These are phyloP conservation scores for Leptomonas pyrrhocoris DNA, from an alignment of 208 protist genomes.

Conservation along the genomic window DNA sequence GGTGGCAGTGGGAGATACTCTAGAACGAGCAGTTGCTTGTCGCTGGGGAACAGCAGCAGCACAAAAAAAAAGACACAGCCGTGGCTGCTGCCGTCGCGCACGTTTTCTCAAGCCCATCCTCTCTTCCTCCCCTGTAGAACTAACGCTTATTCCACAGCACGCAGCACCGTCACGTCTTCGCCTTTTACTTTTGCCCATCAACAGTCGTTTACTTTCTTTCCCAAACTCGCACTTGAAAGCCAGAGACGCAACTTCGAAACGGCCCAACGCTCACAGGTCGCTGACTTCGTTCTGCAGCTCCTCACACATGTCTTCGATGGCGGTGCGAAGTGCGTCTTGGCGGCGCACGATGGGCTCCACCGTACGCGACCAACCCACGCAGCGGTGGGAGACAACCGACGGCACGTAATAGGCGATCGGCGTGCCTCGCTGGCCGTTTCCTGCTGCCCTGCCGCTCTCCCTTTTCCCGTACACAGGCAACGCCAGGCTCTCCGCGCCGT, in stretches of 20 bases:
- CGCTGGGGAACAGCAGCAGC: no score
- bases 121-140: no score
- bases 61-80: constrained; percentile 1
- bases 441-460: neutral
- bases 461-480: constrained; percentile 19
- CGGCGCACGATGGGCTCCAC: constrained; percentile 23
- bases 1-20: no score
- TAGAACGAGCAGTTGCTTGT: no score
- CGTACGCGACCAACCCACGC: constrained; percentile 31
- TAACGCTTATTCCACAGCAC: no score
- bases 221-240: no score
- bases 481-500: constrained; percentile 18
- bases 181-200: no score
- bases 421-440: neutral
- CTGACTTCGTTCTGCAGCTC: constrained; percentile 58
- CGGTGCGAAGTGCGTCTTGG: constrained; percentile 25
- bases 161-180: no score
- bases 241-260: no score
- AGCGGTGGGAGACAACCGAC: constrained; percentile 25
- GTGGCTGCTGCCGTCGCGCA: no score
- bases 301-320: constrained; percentile 46
- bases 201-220: no score
- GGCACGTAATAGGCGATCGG: constrained; percentile 32
- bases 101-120: no score
- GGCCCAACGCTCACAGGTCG: constrained; percentile 27